Evolutionary conservation across 768 basidiomycete genomes (phyloP), one percentile per base, ranked within the genome.

Genomic region (Podaxis sp.): DNA sequence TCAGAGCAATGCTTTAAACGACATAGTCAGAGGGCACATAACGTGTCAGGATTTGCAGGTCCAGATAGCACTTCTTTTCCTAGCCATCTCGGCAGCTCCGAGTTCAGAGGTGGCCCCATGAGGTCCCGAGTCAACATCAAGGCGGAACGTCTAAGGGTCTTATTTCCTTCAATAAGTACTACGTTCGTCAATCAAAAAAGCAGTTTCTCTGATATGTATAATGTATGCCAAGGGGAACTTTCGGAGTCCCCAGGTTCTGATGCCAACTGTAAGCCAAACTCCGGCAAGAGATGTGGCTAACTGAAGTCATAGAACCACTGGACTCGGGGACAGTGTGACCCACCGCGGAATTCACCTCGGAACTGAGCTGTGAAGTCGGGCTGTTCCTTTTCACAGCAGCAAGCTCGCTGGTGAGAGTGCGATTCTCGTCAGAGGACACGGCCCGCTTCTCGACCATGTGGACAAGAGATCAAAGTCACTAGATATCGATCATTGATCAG

Each of bases 51-150:
- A 44, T 44, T 18, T 44, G 18, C 42, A 44, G 42, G 42, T 14
- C 42, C 42, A 1, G 42, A 16, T 18, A 3, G 6, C 14, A 18
- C 42, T 44, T 44, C 42, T 16, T 44, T 44, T 44, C 42, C 42
- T 21, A 32, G 5, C 18, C 25, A 35, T 11, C 38, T 27, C 16
- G 9, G 9, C 50, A 53, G 35, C 59, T 54, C 59, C 59, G 59
- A 53, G 59, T 60, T 53, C 16, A 60, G 51, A 18, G 42, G 14
- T 58, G 21, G 38, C 9, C 28, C 21, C n/a, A 28, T 32, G 21
- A 42, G 1, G 59, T 60, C 59, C 59, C 59, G 59, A 60, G 59
- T 46, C 52, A 54, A 16, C 35, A 21, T 35, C 16, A 23, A 36
- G n/a, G 35, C 21, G 36, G 16, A 25, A 48, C 21, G 18, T 21